phyloP scores from a whole-genome alignment of 1,284 basidiomycete species.

The Naganishia cerealis region DNA sequence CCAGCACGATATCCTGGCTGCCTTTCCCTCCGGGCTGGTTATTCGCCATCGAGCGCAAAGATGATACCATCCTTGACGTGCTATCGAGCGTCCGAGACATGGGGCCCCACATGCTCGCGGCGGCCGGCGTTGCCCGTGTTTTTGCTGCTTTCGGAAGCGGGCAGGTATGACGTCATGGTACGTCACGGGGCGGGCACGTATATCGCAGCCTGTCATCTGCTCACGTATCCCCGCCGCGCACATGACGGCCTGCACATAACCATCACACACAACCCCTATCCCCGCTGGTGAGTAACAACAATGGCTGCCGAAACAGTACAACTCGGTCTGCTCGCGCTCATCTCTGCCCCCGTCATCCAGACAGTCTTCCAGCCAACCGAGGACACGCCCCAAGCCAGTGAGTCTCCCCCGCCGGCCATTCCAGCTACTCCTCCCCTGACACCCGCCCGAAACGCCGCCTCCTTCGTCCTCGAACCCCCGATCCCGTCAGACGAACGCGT shows the following conservation, averaged over 20 bases:
- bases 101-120: background rate
- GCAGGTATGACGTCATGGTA: background rate
- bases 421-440: background rate
- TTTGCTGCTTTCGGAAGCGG: background rate
- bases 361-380: constrained; percentile 52
- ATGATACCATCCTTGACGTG: constrained; percentile 5
- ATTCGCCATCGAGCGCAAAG: constrained; percentile 3
- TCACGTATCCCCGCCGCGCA: background rate
- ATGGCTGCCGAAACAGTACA: constrained; percentile 47
- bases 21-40: too few species aligned
- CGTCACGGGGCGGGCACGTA: background rate
- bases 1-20: too few species aligned
- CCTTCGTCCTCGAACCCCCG: constrained; percentile 19
- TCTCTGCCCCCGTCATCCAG: constrained; percentile 50
- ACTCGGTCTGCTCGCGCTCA: constrained; percentile 50
- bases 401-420: constrained; percentile 3
- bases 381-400: too few species aligned
- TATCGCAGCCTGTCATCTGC: background rate
- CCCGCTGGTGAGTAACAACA: constrained; percentile 35
- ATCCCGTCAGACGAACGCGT: constrained; percentile 1
- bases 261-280: background rate
- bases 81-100: background rate
- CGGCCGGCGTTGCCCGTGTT: too few species aligned
- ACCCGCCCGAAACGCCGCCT: background rate
- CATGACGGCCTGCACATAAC: background rate